These are phyloP conservation scores for Tephrocybe sp. DNA, from an alignment of 768 basidiomycete genomes.

Conservation along the genomic window DNA sequence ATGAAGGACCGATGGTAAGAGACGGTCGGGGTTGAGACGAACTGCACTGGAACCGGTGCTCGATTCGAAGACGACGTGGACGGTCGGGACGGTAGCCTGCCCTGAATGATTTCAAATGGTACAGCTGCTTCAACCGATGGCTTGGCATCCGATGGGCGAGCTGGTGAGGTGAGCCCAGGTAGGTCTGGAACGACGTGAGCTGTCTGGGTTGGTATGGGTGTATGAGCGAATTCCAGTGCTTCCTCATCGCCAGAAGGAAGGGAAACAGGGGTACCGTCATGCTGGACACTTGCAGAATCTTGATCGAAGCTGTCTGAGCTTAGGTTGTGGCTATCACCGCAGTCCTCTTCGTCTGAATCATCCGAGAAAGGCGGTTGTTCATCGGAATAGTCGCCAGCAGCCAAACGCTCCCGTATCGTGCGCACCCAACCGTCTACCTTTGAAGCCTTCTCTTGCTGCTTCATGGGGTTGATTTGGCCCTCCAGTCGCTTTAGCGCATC, in stretches of 20 bases:
- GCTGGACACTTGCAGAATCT: conserved; percentile 9
- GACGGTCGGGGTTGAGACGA: conserved; percentile 29
- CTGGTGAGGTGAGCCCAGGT: conserved; percentile 29
- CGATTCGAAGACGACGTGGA: conserved; percentile 18
- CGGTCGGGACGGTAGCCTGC: conserved; percentile 43
- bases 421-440: conserved; percentile 86
- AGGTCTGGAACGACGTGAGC: conserved; percentile 25
- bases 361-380: conserved; percentile 60
- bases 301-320: conserved; percentile 8
- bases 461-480: conserved; percentile 78
- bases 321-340: conserved; percentile 14
- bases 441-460: conserved; percentile 65
- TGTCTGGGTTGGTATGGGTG: conserved; percentile 34
- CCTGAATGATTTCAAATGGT: conserved; percentile 65
- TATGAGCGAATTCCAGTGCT: conserved; percentile 19
- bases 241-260: conserved; percentile 7
- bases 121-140: conserved; percentile 61
- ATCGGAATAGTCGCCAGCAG: conserved; percentile 60
- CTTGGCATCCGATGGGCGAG: conserved; percentile 40
- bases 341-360: conserved; percentile 35
- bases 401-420: conserved; percentile 66
- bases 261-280: neutral
- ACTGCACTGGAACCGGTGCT: conserved; percentile 25
- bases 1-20: conserved; percentile 72
- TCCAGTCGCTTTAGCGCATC: conserved; percentile 80